Evolutionary conservation across 1,284 basidiomycete genomes (phyloP), one percentile per base, ranked within the genome.

Genomic region (Hortiboletus rubellus): DNA sequence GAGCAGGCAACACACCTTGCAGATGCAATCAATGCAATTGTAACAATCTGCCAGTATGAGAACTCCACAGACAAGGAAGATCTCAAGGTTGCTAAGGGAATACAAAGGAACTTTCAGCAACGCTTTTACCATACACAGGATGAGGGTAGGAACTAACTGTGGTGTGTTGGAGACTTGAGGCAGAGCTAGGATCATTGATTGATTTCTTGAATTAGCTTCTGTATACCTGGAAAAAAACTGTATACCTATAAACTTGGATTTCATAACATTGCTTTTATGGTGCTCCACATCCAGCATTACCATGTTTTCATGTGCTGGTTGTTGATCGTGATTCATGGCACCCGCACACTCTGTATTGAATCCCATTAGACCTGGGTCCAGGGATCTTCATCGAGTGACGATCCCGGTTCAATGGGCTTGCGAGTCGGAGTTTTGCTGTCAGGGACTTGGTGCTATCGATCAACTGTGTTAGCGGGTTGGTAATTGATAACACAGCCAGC

Each of bases 81-180:
- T 11, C 43, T 55, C 2, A 48, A 7, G 3, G 22, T 73, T 45
- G 64, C 50, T 31, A 3, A 14, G 1, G 22, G 33, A 17, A 63
- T 72, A 24, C 33, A 67, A 24, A 52, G 60, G 11, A 63, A 72
- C 43, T 59, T 70, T 30, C 27, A 31, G 6, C 68, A 73, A 27
- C 69, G 72, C n/a, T 70, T 70, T 38, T n/a, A 37, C 6, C 9
- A 40, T 27, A 5, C 27, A 5, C 27, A 27, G 27, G 27, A 5
- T 27, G 27, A 7, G 7, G 27, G 27, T 27, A 27, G 27, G 4
- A 27, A 27, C 27, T 27, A 27, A 27, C 27, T 27, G 27, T 27
- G 27, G 27, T 27, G 27, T 27, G 27, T 27, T 27, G 36, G 43
- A 30, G 22, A 22, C 22, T 22, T 22, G 22, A 22, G 3, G 18